A percentile compares a stretch with the other conserved stretches of the same genome.
Evolutionary conservation across 805 yeast species (phyloP).

Genomic region (Myxozyma monticola): DNA sequence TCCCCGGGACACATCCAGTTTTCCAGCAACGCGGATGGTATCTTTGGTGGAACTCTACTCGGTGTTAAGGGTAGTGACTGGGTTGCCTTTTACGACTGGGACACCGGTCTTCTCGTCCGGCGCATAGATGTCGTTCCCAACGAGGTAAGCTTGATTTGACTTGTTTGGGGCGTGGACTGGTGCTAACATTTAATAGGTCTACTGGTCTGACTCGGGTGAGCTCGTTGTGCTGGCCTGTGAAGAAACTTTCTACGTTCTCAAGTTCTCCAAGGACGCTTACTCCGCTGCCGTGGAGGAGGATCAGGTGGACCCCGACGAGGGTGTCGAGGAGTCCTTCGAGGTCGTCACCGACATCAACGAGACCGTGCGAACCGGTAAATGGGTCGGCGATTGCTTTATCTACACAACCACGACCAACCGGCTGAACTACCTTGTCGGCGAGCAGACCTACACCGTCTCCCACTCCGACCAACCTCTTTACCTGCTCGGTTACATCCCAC

Average conservation of each 20-base stretch:
- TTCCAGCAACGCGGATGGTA: conserved; percentile 70
- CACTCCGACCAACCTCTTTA: conserved; percentile 89
- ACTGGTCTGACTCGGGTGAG: conserved; percentile 95
- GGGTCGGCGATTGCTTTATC: conserved; percentile 96
- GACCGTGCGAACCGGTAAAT: conserved; percentile 79
- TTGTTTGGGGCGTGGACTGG: no score
- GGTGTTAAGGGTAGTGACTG: conserved; percentile 76
- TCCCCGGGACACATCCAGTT: conserved; percentile 62
- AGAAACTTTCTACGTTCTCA: conserved; percentile 75
- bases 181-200: no score
- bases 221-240: conserved; percentile 70
- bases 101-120: conserved; percentile 75
- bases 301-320: conserved; percentile 73
- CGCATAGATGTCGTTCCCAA: conserved; percentile 84
- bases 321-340: conserved; percentile 82
- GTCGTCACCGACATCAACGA: conserved; percentile 82
- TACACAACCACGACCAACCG: conserved; percentile 86
- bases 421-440: conserved; percentile 92
- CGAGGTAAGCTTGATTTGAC: no score
- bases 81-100: conserved; percentile 93
- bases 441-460: conserved; percentile 84
- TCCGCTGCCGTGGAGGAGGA: conserved; percentile 61
- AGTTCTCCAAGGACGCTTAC: conserved; percentile 68
- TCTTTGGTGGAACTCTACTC: conserved; percentile 85
- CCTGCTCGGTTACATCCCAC: conserved; percentile 82